Evolutionary conservation across 148 eudicot species (phyloP), one percentile per base, ranked within the genome.

Genomic region (Heliosperma pusillum): DNA sequence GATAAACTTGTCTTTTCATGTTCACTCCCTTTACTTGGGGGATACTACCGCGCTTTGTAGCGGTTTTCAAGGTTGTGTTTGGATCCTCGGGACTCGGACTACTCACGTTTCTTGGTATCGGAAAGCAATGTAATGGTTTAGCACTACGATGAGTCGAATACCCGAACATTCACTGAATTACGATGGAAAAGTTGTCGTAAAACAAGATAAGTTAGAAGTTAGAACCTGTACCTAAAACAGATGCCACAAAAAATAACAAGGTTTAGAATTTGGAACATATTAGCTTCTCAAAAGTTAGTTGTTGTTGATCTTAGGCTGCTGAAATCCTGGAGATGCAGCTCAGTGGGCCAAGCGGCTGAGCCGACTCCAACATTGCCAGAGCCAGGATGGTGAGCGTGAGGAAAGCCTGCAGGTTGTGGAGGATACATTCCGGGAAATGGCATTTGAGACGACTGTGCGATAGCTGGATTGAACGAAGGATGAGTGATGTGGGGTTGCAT

Each of bases 371-470:
- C 85, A 26, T 81, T 87, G 50, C 86, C 79, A 33, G 85, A 79
- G 0, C 88, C 91, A 85, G 88, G 4, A 75, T 86, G 95, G 75
- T 93, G 98, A 66, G 88, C 88, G 70, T 77, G 88, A 1, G 91
- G 86, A n/a, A 93, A 85, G 22, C 83, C 81, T 15, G 86, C 60
- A 0, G 90, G 85, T 74, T 91, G 97, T 70, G 85, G 79, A 86
- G 95, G 80, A 76, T 90, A 94, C 87, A 89, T 73, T 36, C 93
- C 97, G 1, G 87, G 88, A 77, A 90, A 91, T 81, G 89, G 96
- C 90, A 90, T 80, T 65, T 88, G 96, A 27, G 96, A 94, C 30
- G 96, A 88, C 73, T 88, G 98, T 5, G 93, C 87, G 47, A 79
- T 86, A 7, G 89, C 89, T 20, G 90, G 83, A 76, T 88, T 91